Evolutionary conservation across 305 asterid species (phyloP), one percentile per base, ranked within the genome.

Genomic region (Fraxinus albicans): DNA sequence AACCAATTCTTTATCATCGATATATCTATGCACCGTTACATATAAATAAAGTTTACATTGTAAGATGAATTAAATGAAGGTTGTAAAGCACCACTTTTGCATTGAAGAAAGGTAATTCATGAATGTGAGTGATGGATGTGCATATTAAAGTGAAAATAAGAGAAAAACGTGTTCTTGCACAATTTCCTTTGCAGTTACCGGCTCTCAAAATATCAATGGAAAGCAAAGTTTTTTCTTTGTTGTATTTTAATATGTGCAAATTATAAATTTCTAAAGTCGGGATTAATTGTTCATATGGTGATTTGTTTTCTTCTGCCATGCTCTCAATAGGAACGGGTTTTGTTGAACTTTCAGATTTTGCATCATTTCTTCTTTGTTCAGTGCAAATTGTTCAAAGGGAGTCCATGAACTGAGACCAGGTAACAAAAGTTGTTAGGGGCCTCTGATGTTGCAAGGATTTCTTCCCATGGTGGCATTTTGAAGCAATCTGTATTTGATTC

Each of bases 301-400:
- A 42, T 9, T 8, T 42, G 13, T 42, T 42, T 42, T 9, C 50
- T 42, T 42, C 53, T 42, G 58, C 19, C 58, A 47, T 47, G 5
- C 58, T 47, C 58, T 83, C 96, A 89, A 82, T 84, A 91, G 94
- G 97, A 96, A 81, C 88, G 90, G 77, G 97, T 91, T 79, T 92
- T 90, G 65, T 88, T 86, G 55, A 91, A 92, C 88, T 96, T 95
- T 87, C 94, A 89, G 85, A 90, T 84, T 74, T 89, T 95, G 78
- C 99, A 96, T 85, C 97, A 95, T 87, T 93, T 96, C 84, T 93
- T 93, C 92, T 96, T 93, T 84, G 90, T 95, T 86, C 88, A 93
- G 67, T 93, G 92, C 91, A 96, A 96, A 90, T 84, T 95, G 87
- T 90, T 96, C 65, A 94, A 89, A 85, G 98, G 98, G 85, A 81